These are phyloP conservation scores for Nasturtium officinale DNA, from an alignment of 345 rosid genomes.

Conservation along the genomic window DNA sequence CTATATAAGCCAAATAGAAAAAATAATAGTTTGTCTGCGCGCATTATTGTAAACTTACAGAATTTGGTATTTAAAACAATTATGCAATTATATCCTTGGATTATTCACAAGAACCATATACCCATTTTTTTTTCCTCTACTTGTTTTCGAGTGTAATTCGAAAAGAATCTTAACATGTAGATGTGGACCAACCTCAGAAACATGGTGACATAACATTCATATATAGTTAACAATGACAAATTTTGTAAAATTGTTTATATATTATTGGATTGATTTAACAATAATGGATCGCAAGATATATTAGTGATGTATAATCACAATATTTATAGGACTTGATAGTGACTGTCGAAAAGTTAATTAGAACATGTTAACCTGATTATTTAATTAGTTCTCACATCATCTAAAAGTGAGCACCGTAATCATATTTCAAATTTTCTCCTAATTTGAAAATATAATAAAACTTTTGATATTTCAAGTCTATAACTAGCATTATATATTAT, in stretches of 20 bases:
- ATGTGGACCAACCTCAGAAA: constrained; percentile 45
- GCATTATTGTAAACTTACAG: constrained; percentile 38
- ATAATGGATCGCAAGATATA: constrained; percentile 31
- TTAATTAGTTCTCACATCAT: constrained; percentile 25
- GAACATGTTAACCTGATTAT: constrained; percentile 18
- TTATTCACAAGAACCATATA: constrained; percentile 46
- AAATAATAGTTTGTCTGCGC: constrained; percentile 34
- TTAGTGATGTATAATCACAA: constrained; percentile 38
- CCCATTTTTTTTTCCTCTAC: constrained; percentile 10
- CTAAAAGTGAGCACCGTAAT: not conserved
- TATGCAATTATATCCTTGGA: constrained; percentile 42
- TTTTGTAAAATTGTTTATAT: constrained; percentile 31
- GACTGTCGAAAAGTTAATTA: constrained; percentile 22
- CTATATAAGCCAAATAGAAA: constrained; percentile 44
- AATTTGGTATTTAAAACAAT: constrained; percentile 38
- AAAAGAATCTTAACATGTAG: constrained; percentile 43
- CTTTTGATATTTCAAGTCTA: not conserved
- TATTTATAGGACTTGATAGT: constrained; percentile 35
- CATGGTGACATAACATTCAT: constrained; percentile 40
- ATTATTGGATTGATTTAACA: constrained; percentile 38
- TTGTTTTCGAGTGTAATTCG: constrained; percentile 43
- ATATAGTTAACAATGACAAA: constrained; percentile 35
- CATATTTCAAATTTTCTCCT: not conserved
- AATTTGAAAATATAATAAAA: not conserved
- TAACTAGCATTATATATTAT: not conserved